These are phyloP conservation scores for Ploettnerulaceae sp. DNA, from an alignment of 2,329 filamentous ascomycete species.

Conservation along the genomic window DNA sequence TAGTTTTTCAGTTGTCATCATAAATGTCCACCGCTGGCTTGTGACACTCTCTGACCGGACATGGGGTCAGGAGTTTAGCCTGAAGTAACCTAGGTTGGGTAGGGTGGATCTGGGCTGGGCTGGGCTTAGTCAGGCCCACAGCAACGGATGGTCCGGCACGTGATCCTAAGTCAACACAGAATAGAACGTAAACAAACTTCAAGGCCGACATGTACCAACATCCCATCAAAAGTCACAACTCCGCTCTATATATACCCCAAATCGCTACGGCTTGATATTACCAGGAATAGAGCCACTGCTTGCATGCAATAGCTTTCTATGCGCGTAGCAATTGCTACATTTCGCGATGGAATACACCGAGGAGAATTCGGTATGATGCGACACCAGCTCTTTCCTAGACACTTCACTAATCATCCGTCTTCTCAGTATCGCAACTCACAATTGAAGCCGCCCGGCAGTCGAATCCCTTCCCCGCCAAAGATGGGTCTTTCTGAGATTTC, in stretches of 20 bases:
- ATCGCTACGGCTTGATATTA: neutral
- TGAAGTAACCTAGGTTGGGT: too few species aligned
- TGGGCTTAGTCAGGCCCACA: too few species aligned
- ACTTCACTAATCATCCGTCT: conserved; percentile 7
- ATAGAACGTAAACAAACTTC: too few species aligned
- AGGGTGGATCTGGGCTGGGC: too few species aligned
- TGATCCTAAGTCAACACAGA: too few species aligned
- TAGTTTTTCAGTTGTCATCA: too few species aligned
- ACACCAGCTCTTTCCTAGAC: neutral
- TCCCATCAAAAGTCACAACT: neutral
- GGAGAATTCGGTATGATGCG: conserved; percentile 28
- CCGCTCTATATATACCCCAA: neutral
- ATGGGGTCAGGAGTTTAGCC: too few species aligned
- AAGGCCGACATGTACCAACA: too few species aligned
- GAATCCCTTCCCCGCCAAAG: conserved; percentile 29
- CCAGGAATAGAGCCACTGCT: neutral
- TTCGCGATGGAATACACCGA: conserved; percentile 26
- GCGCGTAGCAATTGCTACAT: conserved; percentile 25
- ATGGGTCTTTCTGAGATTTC: conserved; percentile 48
- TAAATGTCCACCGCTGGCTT: too few species aligned
- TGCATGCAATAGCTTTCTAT: conserved; percentile 25
- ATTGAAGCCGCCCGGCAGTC: conserved; percentile 24
- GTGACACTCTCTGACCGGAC: too few species aligned
- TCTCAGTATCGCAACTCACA: conserved; percentile 29
- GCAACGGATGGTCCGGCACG: too few species aligned